Evolutionary conservation across 1,284 basidiomycete genomes (phyloP).

Genomic region (Cryptococcus deneoformans): DNA sequence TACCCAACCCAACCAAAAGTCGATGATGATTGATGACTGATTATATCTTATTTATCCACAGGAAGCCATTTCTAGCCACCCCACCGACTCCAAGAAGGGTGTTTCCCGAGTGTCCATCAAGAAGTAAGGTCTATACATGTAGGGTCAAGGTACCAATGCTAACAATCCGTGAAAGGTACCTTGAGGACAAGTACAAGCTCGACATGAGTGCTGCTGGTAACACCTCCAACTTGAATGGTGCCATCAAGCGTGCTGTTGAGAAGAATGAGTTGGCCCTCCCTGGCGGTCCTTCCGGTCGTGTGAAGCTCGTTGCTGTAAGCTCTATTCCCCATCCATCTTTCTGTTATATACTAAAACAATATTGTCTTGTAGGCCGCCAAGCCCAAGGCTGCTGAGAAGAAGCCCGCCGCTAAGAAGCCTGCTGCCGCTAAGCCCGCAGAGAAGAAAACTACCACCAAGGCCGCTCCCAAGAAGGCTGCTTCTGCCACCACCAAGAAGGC

Average conservation of each 20-base stretch:
- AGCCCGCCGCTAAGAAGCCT: neutral
- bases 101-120: slow-evolving; percentile 90
- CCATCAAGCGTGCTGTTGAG: slow-evolving; percentile 74
- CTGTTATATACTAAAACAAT: neutral
- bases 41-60: slow-evolving; percentile 18
- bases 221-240: slow-evolving; percentile 73
- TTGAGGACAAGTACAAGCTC: slow-evolving; percentile 73
- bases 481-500: neutral
- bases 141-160: neutral
- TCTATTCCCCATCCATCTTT: neutral
- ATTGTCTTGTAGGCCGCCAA: neutral
- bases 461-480: neutral
- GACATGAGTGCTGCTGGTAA: slow-evolving; percentile 70
- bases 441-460: neutral
- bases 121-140: slow-evolving; percentile 59
- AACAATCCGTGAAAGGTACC: slow-evolving; percentile 54
- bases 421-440: neutral
- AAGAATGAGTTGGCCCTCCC: slow-evolving; percentile 78
- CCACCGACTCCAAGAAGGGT: slow-evolving; percentile 74
- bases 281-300: slow-evolving; percentile 77
- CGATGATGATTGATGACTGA: too few relatives aligned
- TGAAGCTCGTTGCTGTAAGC: slow-evolving; percentile 61
- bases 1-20: too few relatives aligned
- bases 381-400: slow-evolving; percentile 48
- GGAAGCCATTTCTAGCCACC: slow-evolving; percentile 74